phyloP scores from a whole-genome alignment of 2,329 filamentous ascomycete species.

The Tolypocladium amazonense region DNA sequence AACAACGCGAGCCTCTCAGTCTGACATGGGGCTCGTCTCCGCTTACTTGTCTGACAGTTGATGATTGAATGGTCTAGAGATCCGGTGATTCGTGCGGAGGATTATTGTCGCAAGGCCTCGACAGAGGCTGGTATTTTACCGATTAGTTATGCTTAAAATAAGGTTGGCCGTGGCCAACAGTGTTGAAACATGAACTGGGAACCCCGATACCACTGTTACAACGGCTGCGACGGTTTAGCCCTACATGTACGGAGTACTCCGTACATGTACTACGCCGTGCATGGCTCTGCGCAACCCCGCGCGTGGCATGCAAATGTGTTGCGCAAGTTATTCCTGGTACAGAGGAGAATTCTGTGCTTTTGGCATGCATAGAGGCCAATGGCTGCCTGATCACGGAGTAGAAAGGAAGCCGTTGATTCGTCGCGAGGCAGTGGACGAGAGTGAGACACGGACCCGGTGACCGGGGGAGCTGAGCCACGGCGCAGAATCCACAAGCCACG shows the following conservation, averaged over 20 bases:
- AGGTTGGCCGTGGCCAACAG: background rate
- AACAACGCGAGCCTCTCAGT: background rate
- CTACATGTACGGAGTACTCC: background rate
- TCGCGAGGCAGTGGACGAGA: background rate
- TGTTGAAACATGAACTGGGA: background rate
- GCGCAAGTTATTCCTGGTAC: background rate
- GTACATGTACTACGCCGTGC: too few relatives aligned
- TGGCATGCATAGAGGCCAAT: background rate
- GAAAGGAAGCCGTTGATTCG: background rate
- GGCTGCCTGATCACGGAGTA: too few relatives aligned
- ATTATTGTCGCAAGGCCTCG: background rate
- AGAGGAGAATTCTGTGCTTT: background rate
- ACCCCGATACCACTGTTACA: background rate
- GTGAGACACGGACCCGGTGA: background rate
- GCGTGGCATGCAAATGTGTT: background rate
- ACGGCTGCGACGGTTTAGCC: background rate
- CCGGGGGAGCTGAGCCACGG: background rate
- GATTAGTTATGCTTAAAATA: background rate
- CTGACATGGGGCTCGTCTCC: background rate
- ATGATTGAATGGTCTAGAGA: too few relatives aligned
- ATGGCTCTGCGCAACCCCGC: background rate
- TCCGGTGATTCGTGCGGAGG: background rate
- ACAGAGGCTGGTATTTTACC: background rate
- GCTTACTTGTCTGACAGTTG: background rate
- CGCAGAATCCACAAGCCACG: background rate